phyloP scores from a whole-genome alignment of 192 early-diverging fungal species.

The Linnemannia zychae region DNA sequence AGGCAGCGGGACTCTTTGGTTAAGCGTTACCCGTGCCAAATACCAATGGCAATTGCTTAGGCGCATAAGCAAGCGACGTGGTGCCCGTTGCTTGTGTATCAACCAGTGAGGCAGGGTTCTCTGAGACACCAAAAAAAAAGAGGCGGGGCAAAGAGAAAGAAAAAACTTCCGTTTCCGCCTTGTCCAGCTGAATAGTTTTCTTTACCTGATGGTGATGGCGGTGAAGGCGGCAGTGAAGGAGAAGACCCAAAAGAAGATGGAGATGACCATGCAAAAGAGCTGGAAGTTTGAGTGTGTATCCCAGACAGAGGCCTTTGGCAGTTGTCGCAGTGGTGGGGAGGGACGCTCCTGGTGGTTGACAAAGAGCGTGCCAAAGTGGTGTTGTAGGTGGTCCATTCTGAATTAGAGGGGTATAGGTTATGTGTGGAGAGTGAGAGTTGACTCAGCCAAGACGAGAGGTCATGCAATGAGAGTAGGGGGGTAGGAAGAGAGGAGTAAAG shows the following conservation, averaged over 20 bases:
- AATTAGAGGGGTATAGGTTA: not conserved
- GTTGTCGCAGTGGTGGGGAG: not conserved
- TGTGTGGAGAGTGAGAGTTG: not conserved
- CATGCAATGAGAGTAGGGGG: not conserved
- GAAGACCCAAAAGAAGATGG: constrained; percentile 54
- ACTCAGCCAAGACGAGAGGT: not conserved
- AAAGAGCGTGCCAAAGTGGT: constrained; percentile 17
- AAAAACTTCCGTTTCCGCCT: not conserved
- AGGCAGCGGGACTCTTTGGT: not conserved
- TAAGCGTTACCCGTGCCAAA: not conserved
- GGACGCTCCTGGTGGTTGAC: not conserved
- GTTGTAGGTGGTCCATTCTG: constrained; percentile 32
- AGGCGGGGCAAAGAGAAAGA: not conserved
- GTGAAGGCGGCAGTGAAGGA: constrained; percentile 44
- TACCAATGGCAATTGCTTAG: not conserved
- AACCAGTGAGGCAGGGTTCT: not conserved
- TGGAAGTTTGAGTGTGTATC: constrained; percentile 49
- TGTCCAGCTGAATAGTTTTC: not conserved
- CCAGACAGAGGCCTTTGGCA: constrained; percentile 45
- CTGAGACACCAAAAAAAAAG: not conserved
- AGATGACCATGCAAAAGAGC: constrained; percentile 57
- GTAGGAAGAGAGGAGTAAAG: not conserved
- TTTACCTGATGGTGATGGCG: constrained; percentile 52
- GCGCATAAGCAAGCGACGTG: not conserved
- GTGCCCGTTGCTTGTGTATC: not conserved